Base-by-base conservation (phyloP, 495 filamentous ascomycete genomes). In the Thermochaetoides thermophila region DNA sequence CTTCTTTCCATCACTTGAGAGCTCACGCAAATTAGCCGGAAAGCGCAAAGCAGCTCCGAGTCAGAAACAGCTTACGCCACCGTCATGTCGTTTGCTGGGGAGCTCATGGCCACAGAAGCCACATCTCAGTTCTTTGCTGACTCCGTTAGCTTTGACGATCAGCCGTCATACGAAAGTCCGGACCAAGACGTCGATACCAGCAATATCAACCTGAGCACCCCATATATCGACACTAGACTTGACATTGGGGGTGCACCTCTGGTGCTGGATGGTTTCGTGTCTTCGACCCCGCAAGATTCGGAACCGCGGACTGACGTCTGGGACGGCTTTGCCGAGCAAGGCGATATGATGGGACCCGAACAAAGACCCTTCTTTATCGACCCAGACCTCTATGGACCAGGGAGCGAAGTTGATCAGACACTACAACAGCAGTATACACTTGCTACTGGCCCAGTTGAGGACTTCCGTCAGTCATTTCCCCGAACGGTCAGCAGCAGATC, bases 81-180 rank as follows among this genome's bases (percentile, higher is more conserved):
- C n/a, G n/a, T n/a, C n/a, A n/a, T n/a, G n/a, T n/a, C n/a, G n/a
- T n/a, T n/a, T n/a, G n/a, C n/a, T n/a, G n/a, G n/a, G n/a, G n/a
- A n/a, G n/a, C n/a, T n/a, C n/a, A n/a, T n/a, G n/a, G n/a, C n/a
- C n/a, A n/a, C n/a, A n/a, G n/a, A n/a, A n/a, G n/a, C n/a, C n/a
- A n/a, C 48, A 3, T 36, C 51, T 11, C 46, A 50, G 28, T 53
- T 50, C 40, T 54, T 52, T 24, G 41, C 31, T 29, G 45, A 54
- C 27, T 49, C 33, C 21, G 16, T 54, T 16, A 43, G 43, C 29
- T 39, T 47, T 19, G 45, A 42, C n/a, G 49, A 43, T 20, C 31
- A 41, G 12, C 34, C 32, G 23, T n/a, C 46, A 11, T 50, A 45
- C 27, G 38, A 45, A 12, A 45, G 42, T 15, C 38, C 41, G 14